Conservation (phyloP, 352 stramenopile genomes). For the Pythium scleroteichum region DNA sequence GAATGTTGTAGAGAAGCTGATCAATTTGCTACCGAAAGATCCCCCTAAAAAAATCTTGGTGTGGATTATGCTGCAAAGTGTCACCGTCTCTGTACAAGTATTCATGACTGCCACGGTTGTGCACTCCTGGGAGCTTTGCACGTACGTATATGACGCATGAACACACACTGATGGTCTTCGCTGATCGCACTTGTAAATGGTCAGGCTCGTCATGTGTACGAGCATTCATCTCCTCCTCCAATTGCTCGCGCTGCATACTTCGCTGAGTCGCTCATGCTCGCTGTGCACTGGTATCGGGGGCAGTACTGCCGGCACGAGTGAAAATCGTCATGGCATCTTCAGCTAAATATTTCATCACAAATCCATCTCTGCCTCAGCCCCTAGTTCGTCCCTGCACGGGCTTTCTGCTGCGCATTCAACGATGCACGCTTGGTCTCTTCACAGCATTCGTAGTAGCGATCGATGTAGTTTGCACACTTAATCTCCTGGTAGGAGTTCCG, state of each 20-base stretch:
- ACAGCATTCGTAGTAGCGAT: constrained; percentile 78
- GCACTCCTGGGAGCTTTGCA: constrained; percentile 23
- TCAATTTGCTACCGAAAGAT: too few species aligned
- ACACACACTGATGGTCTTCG: too few species aligned
- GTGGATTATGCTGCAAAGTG: constrained; percentile 7
- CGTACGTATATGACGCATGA: neutral
- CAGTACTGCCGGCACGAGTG: neutral
- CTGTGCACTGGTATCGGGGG: neutral
- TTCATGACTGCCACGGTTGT: constrained; percentile 6
- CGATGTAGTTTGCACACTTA: constrained; percentile 59
- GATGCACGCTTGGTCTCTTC: constrained; percentile 39
- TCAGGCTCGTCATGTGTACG: constrained; percentile 15
- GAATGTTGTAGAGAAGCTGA: too few species aligned
- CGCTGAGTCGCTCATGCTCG: neutral
- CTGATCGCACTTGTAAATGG: too few species aligned
- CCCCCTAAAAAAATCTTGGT: neutral
- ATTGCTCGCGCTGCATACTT: neutral
- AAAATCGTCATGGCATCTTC: too few species aligned
- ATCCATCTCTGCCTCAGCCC: too few species aligned
- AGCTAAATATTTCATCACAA: too few species aligned
- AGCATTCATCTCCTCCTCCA: constrained; percentile 15
- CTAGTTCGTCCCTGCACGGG: neutral
- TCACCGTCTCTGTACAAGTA: constrained; percentile 8
- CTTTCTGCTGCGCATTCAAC: neutral
- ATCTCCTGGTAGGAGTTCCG: constrained; percentile 71